Conservation (phyloP, 1,284 basidiomycete genomes). For the Ceratobasidium sp. region DNA sequence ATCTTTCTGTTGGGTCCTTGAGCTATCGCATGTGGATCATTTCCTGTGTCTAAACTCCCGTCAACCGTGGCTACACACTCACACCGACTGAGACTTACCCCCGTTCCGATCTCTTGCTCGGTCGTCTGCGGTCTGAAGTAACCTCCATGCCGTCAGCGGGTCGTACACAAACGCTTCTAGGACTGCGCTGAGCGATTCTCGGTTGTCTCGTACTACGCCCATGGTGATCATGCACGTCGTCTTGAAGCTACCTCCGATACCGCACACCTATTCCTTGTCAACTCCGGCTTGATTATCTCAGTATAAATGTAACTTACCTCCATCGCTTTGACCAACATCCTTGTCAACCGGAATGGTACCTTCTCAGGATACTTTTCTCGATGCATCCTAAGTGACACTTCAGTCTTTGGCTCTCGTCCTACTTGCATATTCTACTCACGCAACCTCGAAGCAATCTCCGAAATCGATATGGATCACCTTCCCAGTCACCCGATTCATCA, state of each 20-base stretch:
- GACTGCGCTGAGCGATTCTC: conserved; percentile 97
- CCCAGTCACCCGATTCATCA: conserved; percentile 90
- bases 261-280: conserved; percentile 71
- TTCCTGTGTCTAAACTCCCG: conserved; percentile 22
- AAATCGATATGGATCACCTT: conserved; percentile 99
- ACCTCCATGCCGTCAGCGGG: conserved; percentile 85
- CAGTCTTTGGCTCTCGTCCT: background rate
- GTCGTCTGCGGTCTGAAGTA: conserved; percentile 64
- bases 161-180: conserved; percentile 94
- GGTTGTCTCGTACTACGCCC: conserved; percentile 94
- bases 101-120: conserved; percentile 34
- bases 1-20: conserved; percentile 73
- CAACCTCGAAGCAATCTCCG: conserved; percentile 92
- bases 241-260: conserved; percentile 96
- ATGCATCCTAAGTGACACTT: conserved; percentile 62
- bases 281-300: background rate
- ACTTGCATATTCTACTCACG: conserved; percentile 48
- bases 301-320: conserved; percentile 76
- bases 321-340: conserved; percentile 99
- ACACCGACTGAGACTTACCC: background rate
- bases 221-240: conserved; percentile 97
- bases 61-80: background rate
- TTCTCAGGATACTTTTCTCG: conserved; percentile 99
- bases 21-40: conserved; percentile 47
- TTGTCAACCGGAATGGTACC: conserved; percentile 95